Conservation (phyloP, 78 protist genomes). For the Mastigamoeba balamuthi region DNA sequence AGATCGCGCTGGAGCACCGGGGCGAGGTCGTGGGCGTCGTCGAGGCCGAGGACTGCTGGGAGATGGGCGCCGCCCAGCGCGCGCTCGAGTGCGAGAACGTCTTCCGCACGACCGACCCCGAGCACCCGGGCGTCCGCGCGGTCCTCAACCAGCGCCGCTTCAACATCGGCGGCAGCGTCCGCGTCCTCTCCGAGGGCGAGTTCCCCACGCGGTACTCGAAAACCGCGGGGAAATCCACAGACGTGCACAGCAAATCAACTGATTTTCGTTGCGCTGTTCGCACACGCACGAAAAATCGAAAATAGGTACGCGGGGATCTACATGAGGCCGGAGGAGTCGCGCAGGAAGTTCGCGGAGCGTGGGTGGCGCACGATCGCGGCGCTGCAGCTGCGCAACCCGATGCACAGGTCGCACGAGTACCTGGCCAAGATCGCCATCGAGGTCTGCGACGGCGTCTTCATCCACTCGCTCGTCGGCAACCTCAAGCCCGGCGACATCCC, state of each 20-base stretch:
- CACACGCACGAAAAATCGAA: too few relatives aligned
- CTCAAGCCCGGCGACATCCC: conserved; percentile 88
- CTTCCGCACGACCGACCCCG: conserved; percentile 67
- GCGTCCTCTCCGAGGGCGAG: conserved; percentile 11
- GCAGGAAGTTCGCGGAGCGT: conserved; percentile 34
- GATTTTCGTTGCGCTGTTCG: background rate
- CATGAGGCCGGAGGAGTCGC: conserved; percentile 70
- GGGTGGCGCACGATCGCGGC: conserved; percentile 65
- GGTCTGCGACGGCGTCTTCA: conserved; percentile 54
- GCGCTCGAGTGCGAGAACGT: conserved; percentile 46
- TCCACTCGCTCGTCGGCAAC: conserved; percentile 88
- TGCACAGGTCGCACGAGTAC: conserved; percentile 80
- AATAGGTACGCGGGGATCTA: background rate
- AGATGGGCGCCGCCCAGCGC: conserved; percentile 28
- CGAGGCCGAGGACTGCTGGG: conserved; percentile 5
- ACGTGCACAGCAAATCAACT: background rate
- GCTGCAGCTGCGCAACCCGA: conserved; percentile 88
- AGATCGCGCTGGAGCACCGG: conserved; percentile 10
- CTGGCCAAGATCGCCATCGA: conserved; percentile 49
- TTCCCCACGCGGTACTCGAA: conserved; percentile 7
- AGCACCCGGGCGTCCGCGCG: conserved; percentile 80
- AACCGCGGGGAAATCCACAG: background rate
- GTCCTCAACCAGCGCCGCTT: conserved; percentile 33
- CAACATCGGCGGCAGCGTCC: conserved; percentile 6
- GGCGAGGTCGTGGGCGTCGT: conserved; percentile 37